Evolutionary conservation across 352 stramenopile species (phyloP), one percentile per base, ranked within the genome.

Genomic region (Peronosclerospora sorghi): DNA sequence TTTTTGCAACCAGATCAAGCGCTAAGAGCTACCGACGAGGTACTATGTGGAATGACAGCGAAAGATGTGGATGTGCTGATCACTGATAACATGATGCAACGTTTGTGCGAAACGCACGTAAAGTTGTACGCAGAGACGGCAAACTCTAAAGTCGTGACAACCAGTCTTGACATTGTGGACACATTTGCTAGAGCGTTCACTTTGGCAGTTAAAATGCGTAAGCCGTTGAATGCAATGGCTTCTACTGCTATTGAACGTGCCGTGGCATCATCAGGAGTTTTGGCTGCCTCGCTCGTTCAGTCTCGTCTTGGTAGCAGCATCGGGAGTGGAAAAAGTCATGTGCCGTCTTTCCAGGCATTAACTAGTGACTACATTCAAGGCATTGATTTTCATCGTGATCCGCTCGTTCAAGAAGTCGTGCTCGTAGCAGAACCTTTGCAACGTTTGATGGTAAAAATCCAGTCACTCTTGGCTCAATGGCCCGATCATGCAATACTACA

Each of bases 401-500:
- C 92, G 17, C 71, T 97, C n/a, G 73, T 94, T 12, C 83, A 86
- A 45, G 91, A 98, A 82, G 81, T 87, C 20, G 66, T 96, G 14
- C 73, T 92, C 20, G 87, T 94, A 27, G 83, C 86, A 29, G 51
- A 65, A 30, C 89, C 93, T 23, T 62, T 98, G 9, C 73, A 90
- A 45, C 65, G 70, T 8, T 61, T 98, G 26, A 67, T 98, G 43
- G 60, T 89, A 13, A 88, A 94, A 26, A 62, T 95, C 7, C 84
- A 95, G 28, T 71, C 83, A 27, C 68, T 99, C 4, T 67, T 99
- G 5, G 62, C 70, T 30, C 76, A 95, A 30, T 99, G 97, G 76
- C 96, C 96, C 5, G 95, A 96, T 14, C 95, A 99, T 61, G 83
- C 91, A 10, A 94, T 99, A 48, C 62, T 99, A 38, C 75, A 98